A percentile compares a stretch with the other conserved stretches of the same genome.
phyloP scores from a whole-genome alignment of 495 filamentous ascomycete species.

The Annulohypoxylon moriforme region DNA sequence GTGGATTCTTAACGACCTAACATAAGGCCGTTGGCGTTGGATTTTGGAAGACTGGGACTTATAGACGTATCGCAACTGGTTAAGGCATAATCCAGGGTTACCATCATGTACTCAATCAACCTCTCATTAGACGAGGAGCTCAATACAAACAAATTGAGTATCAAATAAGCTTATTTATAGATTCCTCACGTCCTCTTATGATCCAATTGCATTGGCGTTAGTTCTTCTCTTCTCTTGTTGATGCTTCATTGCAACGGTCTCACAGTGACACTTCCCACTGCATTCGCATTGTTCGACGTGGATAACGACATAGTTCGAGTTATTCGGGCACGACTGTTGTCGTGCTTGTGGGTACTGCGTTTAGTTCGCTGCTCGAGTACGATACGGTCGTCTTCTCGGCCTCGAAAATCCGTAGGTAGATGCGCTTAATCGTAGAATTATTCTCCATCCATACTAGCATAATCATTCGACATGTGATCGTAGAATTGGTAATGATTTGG shows the following conservation, averaged over 20 bases:
- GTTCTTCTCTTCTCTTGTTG: not conserved
- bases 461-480: not conserved
- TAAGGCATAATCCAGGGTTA: constrained; percentile 3
- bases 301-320: constrained; percentile 18
- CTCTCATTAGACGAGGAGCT: constrained; percentile 29
- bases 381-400: not conserved
- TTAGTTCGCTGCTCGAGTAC: constrained; percentile 5
- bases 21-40: constrained; percentile 30
- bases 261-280: constrained; percentile 25
- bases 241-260: constrained; percentile 20
- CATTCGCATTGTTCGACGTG: constrained; percentile 34
- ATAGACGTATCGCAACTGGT: constrained; percentile 30
- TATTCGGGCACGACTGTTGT: constrained; percentile 19
- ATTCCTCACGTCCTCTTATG: constrained; percentile 18
- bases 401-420: not conserved
- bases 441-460: not conserved
- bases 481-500: too few relatives aligned
- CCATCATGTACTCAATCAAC: constrained; percentile 17
- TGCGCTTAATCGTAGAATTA: not conserved
- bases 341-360: constrained; percentile 17
- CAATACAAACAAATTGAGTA: constrained; percentile 7
- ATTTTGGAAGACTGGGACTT: constrained; percentile 29
- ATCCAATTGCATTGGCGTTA: not conserved
- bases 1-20: constrained; percentile 11
- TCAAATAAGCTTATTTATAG: constrained; percentile 34